Evolutionary conservation across 345 rosid species (phyloP).

Genomic region (Cochlearia excelsa): DNA sequence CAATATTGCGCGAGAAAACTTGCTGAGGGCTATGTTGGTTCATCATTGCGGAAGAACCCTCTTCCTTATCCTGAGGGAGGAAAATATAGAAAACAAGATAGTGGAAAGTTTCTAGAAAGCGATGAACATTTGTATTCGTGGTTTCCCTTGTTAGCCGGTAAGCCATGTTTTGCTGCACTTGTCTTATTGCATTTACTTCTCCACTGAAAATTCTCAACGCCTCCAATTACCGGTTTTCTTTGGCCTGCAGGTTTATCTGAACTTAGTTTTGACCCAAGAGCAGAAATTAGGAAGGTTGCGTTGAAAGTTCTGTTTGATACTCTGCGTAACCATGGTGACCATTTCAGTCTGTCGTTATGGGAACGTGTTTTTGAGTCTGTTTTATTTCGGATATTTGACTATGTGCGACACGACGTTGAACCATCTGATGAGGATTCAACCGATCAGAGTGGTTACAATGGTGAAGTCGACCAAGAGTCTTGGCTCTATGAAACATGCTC

Average conservation of each 20-base stretch:
- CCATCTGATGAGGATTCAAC: slow-evolving; percentile 63
- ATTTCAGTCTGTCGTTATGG: slow-evolving; percentile 76
- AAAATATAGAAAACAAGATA: slow-evolving; percentile 54
- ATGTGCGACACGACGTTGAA: slow-evolving; percentile 77
- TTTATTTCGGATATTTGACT: slow-evolving; percentile 87
- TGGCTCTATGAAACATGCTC: slow-evolving; percentile 98
- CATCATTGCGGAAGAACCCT: slow-evolving; percentile 56
- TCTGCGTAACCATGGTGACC: slow-evolving; percentile 86
- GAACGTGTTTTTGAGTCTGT: slow-evolving; percentile 84
- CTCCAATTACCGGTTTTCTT: slow-evolving; percentile 6
- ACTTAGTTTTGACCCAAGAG: slow-evolving; percentile 93
- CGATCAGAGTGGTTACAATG: slow-evolving; percentile 47
- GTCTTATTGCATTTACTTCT: slow-evolving; percentile 16
- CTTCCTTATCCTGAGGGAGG: slow-evolving; percentile 43
- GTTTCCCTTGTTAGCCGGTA: slow-evolving; percentile 93
- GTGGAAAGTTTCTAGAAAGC: slow-evolving; percentile 58
- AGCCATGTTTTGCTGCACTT: slow-evolving; percentile 20
- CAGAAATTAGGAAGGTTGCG: slow-evolving; percentile 87
- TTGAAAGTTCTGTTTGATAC: slow-evolving; percentile 84
- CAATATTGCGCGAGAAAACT: slow-evolving; percentile 88
- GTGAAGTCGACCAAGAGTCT: slow-evolving; percentile 79
- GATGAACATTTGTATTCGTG: slow-evolving; percentile 86
- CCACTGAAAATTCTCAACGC: not conserved
- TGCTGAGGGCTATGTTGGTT: slow-evolving; percentile 75
- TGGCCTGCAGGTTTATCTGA: slow-evolving; percentile 72